Conservation (phyloP, 768 basidiomycete genomes). For the Serendipita vermifera region DNA sequence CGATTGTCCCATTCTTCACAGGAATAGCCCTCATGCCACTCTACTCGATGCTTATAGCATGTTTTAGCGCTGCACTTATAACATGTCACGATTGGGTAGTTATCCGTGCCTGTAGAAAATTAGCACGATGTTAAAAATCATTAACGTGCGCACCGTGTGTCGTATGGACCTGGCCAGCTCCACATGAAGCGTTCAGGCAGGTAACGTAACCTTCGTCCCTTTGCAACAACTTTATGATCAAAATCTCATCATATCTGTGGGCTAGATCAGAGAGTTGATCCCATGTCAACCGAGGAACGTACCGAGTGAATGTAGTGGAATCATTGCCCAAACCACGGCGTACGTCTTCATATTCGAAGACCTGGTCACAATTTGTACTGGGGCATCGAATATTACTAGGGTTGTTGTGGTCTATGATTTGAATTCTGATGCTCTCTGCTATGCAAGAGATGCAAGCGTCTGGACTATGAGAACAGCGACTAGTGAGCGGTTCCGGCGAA, state of each 20-base stretch:
- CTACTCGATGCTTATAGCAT: constrained; percentile 1
- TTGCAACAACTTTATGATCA: not conserved
- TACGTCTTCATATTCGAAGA: constrained; percentile 1
- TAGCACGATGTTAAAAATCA: no score
- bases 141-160: not conserved
- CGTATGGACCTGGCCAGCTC: not conserved
- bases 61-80: not conserved
- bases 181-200: not conserved
- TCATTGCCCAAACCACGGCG: not conserved
- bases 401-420: not conserved
- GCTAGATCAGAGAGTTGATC: not conserved
- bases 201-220: not conserved
- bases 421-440: not conserved
- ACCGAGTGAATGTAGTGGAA: not conserved
- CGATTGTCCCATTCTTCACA: not conserved
- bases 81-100: constrained; percentile 4
- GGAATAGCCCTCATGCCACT: not conserved
- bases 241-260: not conserved
- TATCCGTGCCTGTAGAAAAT: no score
- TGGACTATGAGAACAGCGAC: not conserved
- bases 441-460: not conserved
- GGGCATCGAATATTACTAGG: not conserved
- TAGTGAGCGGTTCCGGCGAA: not conserved
- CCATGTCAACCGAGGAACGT: not conserved
- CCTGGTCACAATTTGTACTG: not conserved